These are phyloP conservation scores for Jaltomata sinuosa DNA, from an alignment of 257 asterid genomes.

Conservation along the genomic window DNA sequence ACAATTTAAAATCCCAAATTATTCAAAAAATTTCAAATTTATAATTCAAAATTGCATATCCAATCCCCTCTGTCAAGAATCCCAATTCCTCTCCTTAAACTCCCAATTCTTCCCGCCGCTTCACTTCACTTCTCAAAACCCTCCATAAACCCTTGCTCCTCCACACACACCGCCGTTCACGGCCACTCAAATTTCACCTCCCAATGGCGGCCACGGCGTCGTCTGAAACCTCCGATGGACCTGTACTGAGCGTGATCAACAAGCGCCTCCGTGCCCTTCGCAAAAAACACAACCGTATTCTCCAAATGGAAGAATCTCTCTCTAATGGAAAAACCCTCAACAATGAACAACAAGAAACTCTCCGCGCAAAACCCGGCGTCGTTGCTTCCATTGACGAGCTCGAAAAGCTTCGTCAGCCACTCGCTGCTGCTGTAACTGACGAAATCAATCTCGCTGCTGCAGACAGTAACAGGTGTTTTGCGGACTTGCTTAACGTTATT, in stretches of 20 bases:
- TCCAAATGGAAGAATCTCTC: constrained; percentile 67
- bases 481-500: constrained; percentile 56
- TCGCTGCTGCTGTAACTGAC: constrained; percentile 51
- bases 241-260: constrained; percentile 59
- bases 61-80: neutral
- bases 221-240: constrained; percentile 53
- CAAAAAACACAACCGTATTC: constrained; percentile 61
- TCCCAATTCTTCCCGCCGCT: constrained; percentile 15
- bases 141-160: neutral
- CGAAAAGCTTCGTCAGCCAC: constrained; percentile 63
- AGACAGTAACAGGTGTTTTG: neutral
- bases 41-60: too few species aligned
- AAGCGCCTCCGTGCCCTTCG: constrained; percentile 78
- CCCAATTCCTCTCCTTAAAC: neutral
- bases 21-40: too few species aligned
- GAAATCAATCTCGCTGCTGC: constrained; percentile 26
- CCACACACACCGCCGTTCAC: constrained; percentile 20
- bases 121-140: too few species aligned
- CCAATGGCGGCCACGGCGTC: constrained; percentile 8
- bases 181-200: constrained; percentile 4
- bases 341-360: constrained; percentile 78
- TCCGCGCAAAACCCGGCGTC: constrained; percentile 49
- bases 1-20: too few species aligned
- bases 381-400: constrained; percentile 65
- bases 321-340: constrained; percentile 57